Conservation (phyloP, 331 rosid species). For the Erythrophleum ivorense region DNA sequence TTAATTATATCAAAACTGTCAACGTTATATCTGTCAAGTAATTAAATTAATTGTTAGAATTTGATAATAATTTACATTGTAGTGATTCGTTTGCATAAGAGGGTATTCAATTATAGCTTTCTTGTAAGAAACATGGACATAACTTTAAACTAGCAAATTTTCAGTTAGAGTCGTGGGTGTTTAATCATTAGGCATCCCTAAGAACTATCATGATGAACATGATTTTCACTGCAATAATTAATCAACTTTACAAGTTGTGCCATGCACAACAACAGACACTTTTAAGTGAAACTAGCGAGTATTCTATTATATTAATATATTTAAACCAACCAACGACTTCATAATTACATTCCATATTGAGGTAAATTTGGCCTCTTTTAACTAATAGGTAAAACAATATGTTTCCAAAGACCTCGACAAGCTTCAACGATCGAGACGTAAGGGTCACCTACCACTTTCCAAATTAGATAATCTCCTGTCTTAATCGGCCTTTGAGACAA, state of each 20-base stretch:
- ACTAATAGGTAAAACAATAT: conserved; percentile 20
- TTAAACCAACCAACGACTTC: background rate
- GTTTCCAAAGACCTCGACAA: conserved; percentile 30
- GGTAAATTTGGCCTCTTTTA: background rate
- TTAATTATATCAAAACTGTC: background rate
- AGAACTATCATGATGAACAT: background rate
- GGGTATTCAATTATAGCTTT: too few relatives aligned
- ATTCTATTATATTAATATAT: background rate
- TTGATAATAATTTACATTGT: too few relatives aligned
- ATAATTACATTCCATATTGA: background rate
- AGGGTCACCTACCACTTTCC: conserved; percentile 13
- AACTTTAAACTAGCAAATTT: background rate
- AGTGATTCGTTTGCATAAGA: too few relatives aligned
- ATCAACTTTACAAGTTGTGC: background rate
- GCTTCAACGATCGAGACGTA: background rate
- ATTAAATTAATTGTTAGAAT: too few relatives aligned
- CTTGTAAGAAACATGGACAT: too few relatives aligned
- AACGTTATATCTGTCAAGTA: background rate
- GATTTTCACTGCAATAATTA: conserved; percentile 16
- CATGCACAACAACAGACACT: background rate
- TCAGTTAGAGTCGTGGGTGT: background rate
- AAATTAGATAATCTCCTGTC: background rate
- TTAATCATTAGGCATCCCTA: conserved; percentile 8
- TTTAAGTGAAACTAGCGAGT: background rate
- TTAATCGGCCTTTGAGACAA: conserved; percentile 6